phyloP scores from a whole-genome alignment of 2,329 filamentous ascomycete species.

The Chaetothyriales sp. region DNA sequence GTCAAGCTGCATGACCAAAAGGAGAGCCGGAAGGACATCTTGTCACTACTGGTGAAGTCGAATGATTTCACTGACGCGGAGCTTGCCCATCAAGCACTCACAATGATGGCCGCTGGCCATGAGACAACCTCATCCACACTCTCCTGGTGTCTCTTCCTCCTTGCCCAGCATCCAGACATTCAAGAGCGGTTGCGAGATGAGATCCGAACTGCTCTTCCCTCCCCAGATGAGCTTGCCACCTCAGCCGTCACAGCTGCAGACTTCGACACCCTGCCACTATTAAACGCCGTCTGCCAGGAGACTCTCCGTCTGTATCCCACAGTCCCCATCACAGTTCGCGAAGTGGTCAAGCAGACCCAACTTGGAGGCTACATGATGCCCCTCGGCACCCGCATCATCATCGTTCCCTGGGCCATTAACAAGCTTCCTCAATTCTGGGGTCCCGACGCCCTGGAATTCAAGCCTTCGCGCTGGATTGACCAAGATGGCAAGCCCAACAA shows the following conservation, averaged over 20 bases:
- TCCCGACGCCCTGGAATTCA: slow-evolving; percentile 20
- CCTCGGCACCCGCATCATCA: slow-evolving; percentile 51
- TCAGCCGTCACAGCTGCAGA: slow-evolving; percentile 2
- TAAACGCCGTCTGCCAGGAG: slow-evolving; percentile 37
- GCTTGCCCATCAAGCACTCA: slow-evolving; percentile 75
- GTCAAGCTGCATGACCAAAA: slow-evolving; percentile 24
- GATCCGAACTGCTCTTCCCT: slow-evolving; percentile 10
- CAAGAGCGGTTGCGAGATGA: slow-evolving; percentile 16
- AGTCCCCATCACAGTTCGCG: slow-evolving; percentile 19
- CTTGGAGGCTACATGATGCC: slow-evolving; percentile 53
- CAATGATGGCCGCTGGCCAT: slow-evolving; percentile 57
- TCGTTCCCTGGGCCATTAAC: slow-evolving; percentile 34
- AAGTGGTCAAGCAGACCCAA: slow-evolving; percentile 44
- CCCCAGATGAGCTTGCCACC: slow-evolving; percentile 16
- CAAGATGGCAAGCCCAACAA: slow-evolving; percentile 23
- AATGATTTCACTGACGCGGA: slow-evolving; percentile 62
- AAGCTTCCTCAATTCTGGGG: slow-evolving; percentile 20
- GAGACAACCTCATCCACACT: slow-evolving; percentile 18
- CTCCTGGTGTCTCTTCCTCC: slow-evolving; percentile 17
- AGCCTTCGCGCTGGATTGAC: slow-evolving; percentile 28
- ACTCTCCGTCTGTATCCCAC: slow-evolving; percentile 30
- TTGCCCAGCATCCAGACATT: slow-evolving; percentile 16
- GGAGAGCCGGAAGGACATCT: slow-evolving; percentile 47
- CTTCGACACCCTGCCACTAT: slow-evolving; percentile 31
- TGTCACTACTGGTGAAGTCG: slow-evolving; percentile 64